Evolutionary conservation across 164 flowering plant genomes (phyloP).

Genomic region (Sextonia rubra): DNA sequence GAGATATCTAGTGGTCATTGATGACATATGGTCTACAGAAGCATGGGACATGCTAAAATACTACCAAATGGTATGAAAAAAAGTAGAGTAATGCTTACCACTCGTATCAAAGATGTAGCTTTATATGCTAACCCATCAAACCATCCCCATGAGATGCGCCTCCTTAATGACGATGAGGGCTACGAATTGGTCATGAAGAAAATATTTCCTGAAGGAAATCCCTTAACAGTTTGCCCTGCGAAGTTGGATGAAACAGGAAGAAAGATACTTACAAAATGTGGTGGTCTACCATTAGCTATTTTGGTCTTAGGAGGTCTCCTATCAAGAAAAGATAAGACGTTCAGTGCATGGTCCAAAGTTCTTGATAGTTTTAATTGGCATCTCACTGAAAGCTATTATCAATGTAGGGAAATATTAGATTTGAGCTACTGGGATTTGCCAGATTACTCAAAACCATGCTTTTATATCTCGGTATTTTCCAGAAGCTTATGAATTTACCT

Average conservation of each 20-base stretch:
- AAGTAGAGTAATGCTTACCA: constrained; percentile 5
- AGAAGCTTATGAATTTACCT: not conserved
- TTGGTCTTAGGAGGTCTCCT: constrained; percentile 4
- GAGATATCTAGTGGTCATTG: not conserved
- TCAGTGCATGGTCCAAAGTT: not conserved
- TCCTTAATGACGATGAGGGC: not conserved
- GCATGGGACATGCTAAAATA: not conserved
- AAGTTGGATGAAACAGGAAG: not conserved
- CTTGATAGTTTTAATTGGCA: not conserved
- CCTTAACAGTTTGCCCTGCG: not conserved
- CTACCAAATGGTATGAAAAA: not conserved
- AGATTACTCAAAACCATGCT: not conserved
- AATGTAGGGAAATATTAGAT: not conserved
- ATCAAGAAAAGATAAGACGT: not conserved
- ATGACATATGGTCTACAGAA: constrained; percentile 5
- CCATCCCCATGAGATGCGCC: not conserved
- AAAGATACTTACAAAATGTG: constrained; percentile 2
- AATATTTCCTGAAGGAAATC: not conserved
- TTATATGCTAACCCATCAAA: not conserved
- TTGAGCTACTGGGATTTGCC: constrained; percentile 3
- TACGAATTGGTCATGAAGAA: not conserved
- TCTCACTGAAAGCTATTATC: too few species aligned
- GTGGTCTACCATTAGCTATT: constrained; percentile 3
- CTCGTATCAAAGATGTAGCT: constrained; percentile 1
- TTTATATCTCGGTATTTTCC: not conserved